Conservation (phyloP, 805 yeast species). For the Geotrichum ghanense region DNA sequence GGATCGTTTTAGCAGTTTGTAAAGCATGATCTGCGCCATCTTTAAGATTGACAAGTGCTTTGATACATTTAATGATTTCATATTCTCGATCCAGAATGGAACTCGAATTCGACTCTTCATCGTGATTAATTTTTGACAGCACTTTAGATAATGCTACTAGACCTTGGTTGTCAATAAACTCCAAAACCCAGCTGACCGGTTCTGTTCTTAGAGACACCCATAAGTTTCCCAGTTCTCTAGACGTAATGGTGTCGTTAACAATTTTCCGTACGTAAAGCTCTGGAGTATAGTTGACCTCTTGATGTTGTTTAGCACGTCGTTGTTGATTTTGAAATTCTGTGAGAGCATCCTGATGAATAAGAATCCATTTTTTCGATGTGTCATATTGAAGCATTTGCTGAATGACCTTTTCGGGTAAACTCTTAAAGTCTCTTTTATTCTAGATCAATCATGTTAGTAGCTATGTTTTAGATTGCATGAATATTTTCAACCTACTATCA, state of each 20-base stretch:
- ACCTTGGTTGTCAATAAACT: conserved; percentile 72
- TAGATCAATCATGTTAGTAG: conserved; percentile 5
- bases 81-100: conserved; percentile 57
- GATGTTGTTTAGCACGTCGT: conserved; percentile 22
- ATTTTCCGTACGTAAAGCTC: conserved; percentile 66
- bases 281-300: conserved; percentile 37
- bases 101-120: conserved; percentile 21
- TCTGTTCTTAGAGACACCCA: conserved; percentile 92
- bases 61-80: conserved; percentile 64
- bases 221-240: conserved; percentile 64
- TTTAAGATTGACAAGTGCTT: conserved; percentile 55
- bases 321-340: conserved; percentile 55
- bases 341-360: conserved; percentile 74
- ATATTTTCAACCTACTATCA: conserved; percentile 39
- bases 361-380: conserved; percentile 79
- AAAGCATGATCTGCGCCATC: conserved; percentile 49
- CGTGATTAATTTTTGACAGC: conserved; percentile 41
- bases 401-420: conserved; percentile 60
- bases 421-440: conserved; percentile 54
- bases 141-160: conserved; percentile 62
- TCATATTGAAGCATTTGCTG: conserved; percentile 66
- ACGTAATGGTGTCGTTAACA: conserved; percentile 55
- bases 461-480: background rate
- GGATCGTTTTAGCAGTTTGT: conserved; percentile 34
- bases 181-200: conserved; percentile 69